A percentile compares a stretch with the other conserved stretches of the same genome.
phyloP scores from a whole-genome alignment of 192 early-diverging fungal genomes.

The Coemansia asiatica region DNA sequence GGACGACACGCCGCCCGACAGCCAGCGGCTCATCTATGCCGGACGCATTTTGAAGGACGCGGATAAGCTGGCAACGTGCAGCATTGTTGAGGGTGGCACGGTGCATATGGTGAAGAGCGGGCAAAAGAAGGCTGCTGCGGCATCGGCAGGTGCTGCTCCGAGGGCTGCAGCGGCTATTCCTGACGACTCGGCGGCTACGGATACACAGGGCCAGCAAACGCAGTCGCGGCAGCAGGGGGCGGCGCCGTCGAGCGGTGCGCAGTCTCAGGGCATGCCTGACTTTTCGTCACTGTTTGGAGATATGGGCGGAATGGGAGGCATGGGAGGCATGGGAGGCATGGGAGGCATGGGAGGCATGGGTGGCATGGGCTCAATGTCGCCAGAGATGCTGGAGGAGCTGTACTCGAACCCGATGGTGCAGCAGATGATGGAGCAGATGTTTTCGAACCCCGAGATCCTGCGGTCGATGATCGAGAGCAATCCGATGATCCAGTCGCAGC shows the following conservation, averaged over 20 bases:
- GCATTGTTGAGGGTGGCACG: conserved; percentile 82
- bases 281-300: conserved; percentile 38
- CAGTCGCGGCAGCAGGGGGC: neutral
- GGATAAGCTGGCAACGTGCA: conserved; percentile 75
- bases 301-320: conserved; percentile 48
- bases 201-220: neutral
- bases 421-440: conserved; percentile 76
- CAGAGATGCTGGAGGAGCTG: conserved; percentile 66
- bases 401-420: conserved; percentile 83
- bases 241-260: neutral
- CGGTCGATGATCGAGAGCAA: conserved; percentile 82
- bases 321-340: conserved; percentile 59
- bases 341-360: conserved; percentile 70
- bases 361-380: conserved; percentile 61
- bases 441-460: conserved; percentile 83
- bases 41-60: conserved; percentile 92
- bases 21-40: conserved; percentile 89
- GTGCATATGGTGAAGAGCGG: conserved; percentile 87
- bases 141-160: conserved; percentile 1
- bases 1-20: conserved; percentile 63
- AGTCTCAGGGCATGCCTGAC: conserved; percentile 30
- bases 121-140: conserved; percentile 51
- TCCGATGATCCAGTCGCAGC: conserved; percentile 69
- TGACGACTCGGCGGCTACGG: conserved; percentile 9
- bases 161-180: conserved; percentile 27